Percentiles rank a stretch among this genome's conserved stretches.
Conservation (phyloP, 306 rosid species). For the Vicia faba region DNA sequence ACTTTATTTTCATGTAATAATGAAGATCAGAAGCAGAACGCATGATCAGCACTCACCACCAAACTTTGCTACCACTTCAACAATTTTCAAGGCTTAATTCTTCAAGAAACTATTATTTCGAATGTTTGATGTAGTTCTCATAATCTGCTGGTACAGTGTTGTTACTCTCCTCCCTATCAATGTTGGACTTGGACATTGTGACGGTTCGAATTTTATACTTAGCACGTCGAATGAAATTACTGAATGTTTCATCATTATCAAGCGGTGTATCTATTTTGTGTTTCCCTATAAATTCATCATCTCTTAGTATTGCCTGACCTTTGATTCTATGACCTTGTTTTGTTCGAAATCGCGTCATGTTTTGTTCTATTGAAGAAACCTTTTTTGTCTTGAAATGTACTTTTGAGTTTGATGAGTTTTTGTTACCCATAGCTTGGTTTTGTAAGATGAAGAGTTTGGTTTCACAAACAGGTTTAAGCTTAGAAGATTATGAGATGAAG, state of each 20-base stretch:
- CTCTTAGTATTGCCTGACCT: background rate
- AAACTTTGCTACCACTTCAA: background rate
- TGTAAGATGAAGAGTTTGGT: slow-evolving; percentile 20
- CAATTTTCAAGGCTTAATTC: background rate
- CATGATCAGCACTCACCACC: background rate
- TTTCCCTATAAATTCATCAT: background rate
- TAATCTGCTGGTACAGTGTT: background rate
- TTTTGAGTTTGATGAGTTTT: slow-evolving; percentile 35
- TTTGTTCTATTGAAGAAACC: slow-evolving; percentile 5
- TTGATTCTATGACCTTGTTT: background rate
- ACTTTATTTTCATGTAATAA: slow-evolving; percentile 7
- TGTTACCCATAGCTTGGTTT: slow-evolving; percentile 32
- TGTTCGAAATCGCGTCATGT: background rate
- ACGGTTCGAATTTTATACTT: slow-evolving; percentile 36
- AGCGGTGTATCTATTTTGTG: background rate
- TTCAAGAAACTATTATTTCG: slow-evolving; percentile 39
- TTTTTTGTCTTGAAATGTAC: background rate
- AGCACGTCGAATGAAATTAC: slow-evolving; percentile 39
- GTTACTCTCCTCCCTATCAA: too few relatives aligned
- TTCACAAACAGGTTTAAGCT: too few relatives aligned
- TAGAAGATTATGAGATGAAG: background rate
- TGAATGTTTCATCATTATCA: slow-evolving; percentile 42
- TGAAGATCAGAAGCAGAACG: background rate
- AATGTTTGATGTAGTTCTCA: slow-evolving; percentile 41
- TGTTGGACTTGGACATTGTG: slow-evolving; percentile 33